Evolutionary conservation across 306 rosid genomes (phyloP).

Genomic region (Gastrolobium bilobum): DNA sequence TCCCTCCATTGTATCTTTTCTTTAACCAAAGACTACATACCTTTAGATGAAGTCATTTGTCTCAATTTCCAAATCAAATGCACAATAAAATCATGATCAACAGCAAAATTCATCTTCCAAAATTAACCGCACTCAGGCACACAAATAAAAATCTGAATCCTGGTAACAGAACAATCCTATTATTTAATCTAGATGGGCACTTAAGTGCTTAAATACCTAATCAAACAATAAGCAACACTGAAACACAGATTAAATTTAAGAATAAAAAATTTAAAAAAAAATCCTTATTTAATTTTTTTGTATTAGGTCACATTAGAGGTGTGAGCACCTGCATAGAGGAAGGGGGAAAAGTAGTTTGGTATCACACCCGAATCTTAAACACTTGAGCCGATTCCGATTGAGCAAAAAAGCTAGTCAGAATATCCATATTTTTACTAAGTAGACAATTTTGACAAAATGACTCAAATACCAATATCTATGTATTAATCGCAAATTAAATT

Average conservation of each 20-base stretch:
- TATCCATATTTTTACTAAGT: too few relatives aligned
- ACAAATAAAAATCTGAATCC: background rate
- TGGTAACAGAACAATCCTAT: background rate
- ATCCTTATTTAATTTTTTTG: background rate
- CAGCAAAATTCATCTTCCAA: conserved; percentile 10
- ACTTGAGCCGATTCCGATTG: too few relatives aligned
- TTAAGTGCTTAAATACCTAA: background rate
- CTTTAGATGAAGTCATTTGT: background rate
- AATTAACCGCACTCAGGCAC: conserved; percentile 3
- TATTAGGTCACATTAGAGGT: background rate
- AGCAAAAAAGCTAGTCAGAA: too few relatives aligned
- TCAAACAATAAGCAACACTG: background rate
- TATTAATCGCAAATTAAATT: conserved; percentile 18
- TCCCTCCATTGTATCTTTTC: background rate
- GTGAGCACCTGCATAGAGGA: background rate
- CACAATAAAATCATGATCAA: background rate
- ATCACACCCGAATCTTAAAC: background rate
- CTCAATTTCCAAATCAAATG: conserved; percentile 25
- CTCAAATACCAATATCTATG: conserved; percentile 4
- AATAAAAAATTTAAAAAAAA: background rate
- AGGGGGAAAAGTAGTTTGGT: background rate
- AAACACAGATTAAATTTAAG: background rate
- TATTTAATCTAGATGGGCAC: background rate
- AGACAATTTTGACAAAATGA: background rate
- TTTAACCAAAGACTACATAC: background rate